Conservation (phyloP, 2,329 filamentous ascomycete species). For the Metarhizium robertsii region DNA sequence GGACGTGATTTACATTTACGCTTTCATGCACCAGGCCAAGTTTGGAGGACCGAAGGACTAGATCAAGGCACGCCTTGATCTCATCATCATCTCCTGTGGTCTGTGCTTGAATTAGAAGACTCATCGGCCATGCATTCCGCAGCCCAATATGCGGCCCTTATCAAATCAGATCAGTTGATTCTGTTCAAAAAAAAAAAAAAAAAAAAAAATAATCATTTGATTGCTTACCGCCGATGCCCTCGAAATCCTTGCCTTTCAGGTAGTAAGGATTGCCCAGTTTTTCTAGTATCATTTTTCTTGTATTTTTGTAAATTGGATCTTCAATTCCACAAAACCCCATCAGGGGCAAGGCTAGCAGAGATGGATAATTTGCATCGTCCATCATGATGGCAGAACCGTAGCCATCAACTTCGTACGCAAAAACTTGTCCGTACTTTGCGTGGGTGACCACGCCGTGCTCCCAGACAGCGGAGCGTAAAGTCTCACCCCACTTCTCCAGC, state of each 20-base stretch:
- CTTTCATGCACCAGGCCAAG: constrained; percentile 88
- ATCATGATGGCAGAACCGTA: constrained; percentile 76
- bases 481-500: constrained; percentile 49
- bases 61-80: constrained; percentile 61
- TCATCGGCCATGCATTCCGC: constrained; percentile 96
- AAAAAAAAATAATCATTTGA: background rate
- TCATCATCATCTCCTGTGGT: constrained; percentile 77
- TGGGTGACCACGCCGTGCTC: constrained; percentile 75
- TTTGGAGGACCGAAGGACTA: constrained; percentile 66
- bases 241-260: constrained; percentile 65
- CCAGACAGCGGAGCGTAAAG: constrained; percentile 69
- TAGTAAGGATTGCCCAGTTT: constrained; percentile 82
- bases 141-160: constrained; percentile 63
- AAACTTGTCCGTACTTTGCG: constrained; percentile 66
- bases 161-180: constrained; percentile 7
- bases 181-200: constrained; percentile 1
- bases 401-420: constrained; percentile 82
- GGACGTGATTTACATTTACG: constrained; percentile 62
- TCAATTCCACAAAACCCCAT: constrained; percentile 62
- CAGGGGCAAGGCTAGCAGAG: constrained; percentile 66
- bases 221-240: constrained; percentile 75
- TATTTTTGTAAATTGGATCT: constrained; percentile 76
- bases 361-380: constrained; percentile 86
- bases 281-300: constrained; percentile 65
- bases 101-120: constrained; percentile 80